Evolutionary conservation across 2,329 filamentous ascomycete species (phyloP), one percentile per base, ranked within the genome.

Genomic region (Erysiphe neolycopersici): DNA sequence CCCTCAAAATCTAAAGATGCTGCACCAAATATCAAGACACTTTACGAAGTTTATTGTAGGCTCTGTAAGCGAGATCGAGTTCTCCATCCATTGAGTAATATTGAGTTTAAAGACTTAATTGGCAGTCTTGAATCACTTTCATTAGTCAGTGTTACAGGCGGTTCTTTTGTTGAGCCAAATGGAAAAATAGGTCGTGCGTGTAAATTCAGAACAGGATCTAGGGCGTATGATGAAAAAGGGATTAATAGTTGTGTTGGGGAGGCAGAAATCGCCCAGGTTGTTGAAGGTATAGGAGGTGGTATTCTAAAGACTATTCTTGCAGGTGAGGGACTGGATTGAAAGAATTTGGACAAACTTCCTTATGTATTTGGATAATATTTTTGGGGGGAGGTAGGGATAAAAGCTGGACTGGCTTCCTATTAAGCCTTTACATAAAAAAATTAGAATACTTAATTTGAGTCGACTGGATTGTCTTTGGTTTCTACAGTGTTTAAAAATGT

Each of bases 21-120:
- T n/a, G 81, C 80, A 0, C 85, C 87, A 1, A 91, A 79, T 0
- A 69, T 93, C 56, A 91, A 85, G 60, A 69, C 71, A 44, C 64
- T 95, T 5, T 95, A 82, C 58, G 78, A 83, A 47, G 75, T 80
- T 2, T 98, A 98, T 60, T 76, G 73, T 45, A 64, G 69, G 31
- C 66, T 94, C 14, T 98, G 89, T 61, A 87, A 74, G 46, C 72
- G 74, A 32, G 87, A 95, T 53, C 80, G 84, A n/a, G 67, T 91
- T 10, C 68, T 98, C 2, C 84, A 93, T 51, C 81, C 87, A 0
- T 69, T 98, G 2, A 89, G 83, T 1, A 79, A 73, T 54, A 89
- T 83, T 5, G 89, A 98, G 59, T 98, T 98, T 59, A 74, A 84
- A 46, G 89, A 98, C 59, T 85, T 98, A 5, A 67, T 94, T 17